phyloP scores from a whole-genome alignment of 2,329 filamentous ascomycete species.

The Aspergillus sp. region DNA sequence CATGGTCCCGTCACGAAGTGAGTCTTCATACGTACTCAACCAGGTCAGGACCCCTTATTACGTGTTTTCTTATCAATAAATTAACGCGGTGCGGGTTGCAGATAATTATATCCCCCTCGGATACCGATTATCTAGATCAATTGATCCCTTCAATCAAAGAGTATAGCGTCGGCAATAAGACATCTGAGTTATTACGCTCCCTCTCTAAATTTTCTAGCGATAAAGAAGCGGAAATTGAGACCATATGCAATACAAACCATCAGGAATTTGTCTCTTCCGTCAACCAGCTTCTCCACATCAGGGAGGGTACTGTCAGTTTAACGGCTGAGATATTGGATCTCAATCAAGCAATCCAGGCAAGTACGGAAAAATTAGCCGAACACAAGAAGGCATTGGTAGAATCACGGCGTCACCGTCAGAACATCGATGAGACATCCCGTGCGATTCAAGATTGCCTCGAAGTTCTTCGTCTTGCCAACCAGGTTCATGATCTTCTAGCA shows the following conservation, averaged over 20 bases:
- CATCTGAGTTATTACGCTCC: slow-evolving; percentile 71
- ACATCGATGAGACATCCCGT: slow-evolving; percentile 88
- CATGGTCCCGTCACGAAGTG: slow-evolving; percentile 32
- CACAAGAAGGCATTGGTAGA: slow-evolving; percentile 95
- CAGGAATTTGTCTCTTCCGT: slow-evolving; percentile 95
- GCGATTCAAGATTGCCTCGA: slow-evolving; percentile 88
- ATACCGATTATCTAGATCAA: slow-evolving; percentile 92
- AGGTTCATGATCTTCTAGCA: slow-evolving; percentile 85
- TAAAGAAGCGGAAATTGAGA: slow-evolving; percentile 87
- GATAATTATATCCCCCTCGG: slow-evolving; percentile 90
- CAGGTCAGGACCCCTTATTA: slow-evolving; percentile 29
- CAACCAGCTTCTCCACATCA: slow-evolving; percentile 86
- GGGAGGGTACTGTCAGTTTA: slow-evolving; percentile 83
- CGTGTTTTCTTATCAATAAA: background rate
- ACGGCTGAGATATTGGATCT: slow-evolving; percentile 89
- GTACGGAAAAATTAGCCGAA: slow-evolving; percentile 88
- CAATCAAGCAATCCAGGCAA: slow-evolving; percentile 91
- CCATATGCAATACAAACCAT: slow-evolving; percentile 91
- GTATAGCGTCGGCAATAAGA: slow-evolving; percentile 73
- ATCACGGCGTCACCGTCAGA: slow-evolving; percentile 86
- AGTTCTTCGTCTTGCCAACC: slow-evolving; percentile 87
- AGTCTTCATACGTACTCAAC: slow-evolving; percentile 40
- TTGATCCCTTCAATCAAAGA: slow-evolving; percentile 92
- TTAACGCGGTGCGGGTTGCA: slow-evolving; percentile 40
- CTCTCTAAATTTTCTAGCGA: slow-evolving; percentile 80